phyloP scores from a whole-genome alignment of 805 yeast species.

The Wickerhamiella qilinensis region DNA sequence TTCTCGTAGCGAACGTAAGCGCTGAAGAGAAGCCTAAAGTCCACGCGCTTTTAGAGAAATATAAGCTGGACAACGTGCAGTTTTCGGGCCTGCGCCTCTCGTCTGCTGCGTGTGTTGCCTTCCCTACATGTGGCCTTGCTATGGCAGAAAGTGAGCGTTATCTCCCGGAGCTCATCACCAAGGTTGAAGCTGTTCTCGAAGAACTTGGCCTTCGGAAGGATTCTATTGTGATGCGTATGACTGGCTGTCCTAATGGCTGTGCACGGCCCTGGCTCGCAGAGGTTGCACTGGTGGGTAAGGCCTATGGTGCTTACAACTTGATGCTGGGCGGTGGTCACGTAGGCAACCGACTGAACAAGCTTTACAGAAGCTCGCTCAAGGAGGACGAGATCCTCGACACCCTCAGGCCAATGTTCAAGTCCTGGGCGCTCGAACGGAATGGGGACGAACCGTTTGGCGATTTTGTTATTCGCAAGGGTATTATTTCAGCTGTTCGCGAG shows the following conservation, averaged over 20 bases:
- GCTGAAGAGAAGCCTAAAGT: constrained; percentile 50
- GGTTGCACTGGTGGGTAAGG: constrained; percentile 89
- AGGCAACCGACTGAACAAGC: constrained; percentile 83
- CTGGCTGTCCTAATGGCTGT: constrained; percentile 98
- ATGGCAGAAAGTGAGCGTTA: constrained; percentile 97
- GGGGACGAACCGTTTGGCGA: constrained; percentile 95
- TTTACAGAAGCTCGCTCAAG: constrained; percentile 71
- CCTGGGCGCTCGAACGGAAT: constrained; percentile 82
- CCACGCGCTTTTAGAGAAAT: constrained; percentile 48
- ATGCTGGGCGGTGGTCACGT: constrained; percentile 93
- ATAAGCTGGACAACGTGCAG: constrained; percentile 68
- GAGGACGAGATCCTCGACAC: constrained; percentile 73
- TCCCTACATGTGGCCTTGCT: constrained; percentile 97
- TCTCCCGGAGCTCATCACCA: constrained; percentile 65
- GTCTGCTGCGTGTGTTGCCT: constrained; percentile 93
- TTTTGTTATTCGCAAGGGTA: constrained; percentile 72
- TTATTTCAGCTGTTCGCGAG: constrained; percentile 73
- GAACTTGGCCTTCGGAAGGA: constrained; percentile 89
- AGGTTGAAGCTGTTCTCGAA: constrained; percentile 74
- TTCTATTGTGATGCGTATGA: constrained; percentile 92
- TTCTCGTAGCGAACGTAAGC: constrained; percentile 54
- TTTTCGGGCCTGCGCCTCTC: constrained; percentile 75
- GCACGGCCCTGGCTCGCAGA: constrained; percentile 98
- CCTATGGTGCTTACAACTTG: constrained; percentile 81
- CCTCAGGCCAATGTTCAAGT: constrained; percentile 74